Base-by-base conservation (phyloP, 176 grass and related monocot genomes). In the Thalia dealbata region DNA sequence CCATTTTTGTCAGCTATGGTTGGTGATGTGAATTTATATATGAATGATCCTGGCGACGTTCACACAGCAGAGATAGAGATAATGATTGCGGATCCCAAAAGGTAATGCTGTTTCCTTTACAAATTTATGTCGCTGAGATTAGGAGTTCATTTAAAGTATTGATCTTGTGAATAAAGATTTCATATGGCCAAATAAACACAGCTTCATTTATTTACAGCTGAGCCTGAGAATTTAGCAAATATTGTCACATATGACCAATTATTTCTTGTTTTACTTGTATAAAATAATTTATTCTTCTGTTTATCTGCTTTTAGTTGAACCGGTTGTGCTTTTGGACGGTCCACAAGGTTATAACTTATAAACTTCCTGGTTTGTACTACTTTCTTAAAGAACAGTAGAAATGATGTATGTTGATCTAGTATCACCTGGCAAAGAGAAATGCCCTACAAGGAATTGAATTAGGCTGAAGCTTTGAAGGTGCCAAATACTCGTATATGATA, bases 21-120 rank as follows among this genome's bases (percentile, higher is more conserved):
- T 82, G 95, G 90, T 43, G 95, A 99, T 85, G 90, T 99, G 25
- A 99, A 99, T 65, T 86, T 93, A 71, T 93, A 99, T 79, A 91
- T 99, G 83, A 99, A 99, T 77, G 90, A 99, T 64, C 62, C 85
- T 74, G 88, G 84, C 83, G 95, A 93, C 85, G 56, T 68, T 29
- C 73, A 87, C 64, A 65, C 86, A 25, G 87, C 87, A 0, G 95
- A 99, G 75, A 91, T 93, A 75, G 95, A 91, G 44, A 99, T 99
- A 59, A 93, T 99, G 90, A 91, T 99, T 75, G 90, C 90, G 19
- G 85, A 99, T 79, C 73, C 87, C 44, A 79, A 83, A 73, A 88
- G 90, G 95, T 92, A 76, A 6, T n/a, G n/a, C 51, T 13, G 2
- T 11, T 7, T 67, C 24, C 38, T 10, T 41, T 10, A 21, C 42